Conservation (phyloP, 495 filamentous ascomycete species). For the Aspergillus affinis region DNA sequence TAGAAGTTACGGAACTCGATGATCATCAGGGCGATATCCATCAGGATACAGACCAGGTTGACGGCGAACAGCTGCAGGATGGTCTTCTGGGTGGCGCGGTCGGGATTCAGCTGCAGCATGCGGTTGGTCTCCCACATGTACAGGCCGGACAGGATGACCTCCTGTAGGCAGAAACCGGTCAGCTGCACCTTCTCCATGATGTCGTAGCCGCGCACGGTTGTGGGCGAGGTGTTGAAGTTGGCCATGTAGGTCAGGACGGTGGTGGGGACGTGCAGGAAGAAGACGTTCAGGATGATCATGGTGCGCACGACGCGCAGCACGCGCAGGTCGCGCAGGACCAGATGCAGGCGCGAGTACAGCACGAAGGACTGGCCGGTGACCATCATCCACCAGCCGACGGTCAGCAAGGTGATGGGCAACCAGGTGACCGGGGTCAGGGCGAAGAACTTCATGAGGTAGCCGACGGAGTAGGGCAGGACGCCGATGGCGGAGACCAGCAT, state of each 20-base stretch:
- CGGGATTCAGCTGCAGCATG: constrained; percentile 34
- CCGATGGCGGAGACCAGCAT: constrained; percentile 44
- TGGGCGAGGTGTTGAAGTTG: constrained; percentile 6
- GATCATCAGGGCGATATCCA: constrained; percentile 45
- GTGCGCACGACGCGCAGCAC: constrained; percentile 25
- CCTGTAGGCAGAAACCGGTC: constrained; percentile 47
- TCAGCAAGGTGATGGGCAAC: constrained; percentile 30
- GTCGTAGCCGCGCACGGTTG: constrained; percentile 36
- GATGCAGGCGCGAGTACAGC: constrained; percentile 36
- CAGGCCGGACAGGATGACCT: constrained; percentile 48
- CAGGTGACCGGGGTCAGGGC: constrained; percentile 26
- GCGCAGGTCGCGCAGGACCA: constrained; percentile 24
- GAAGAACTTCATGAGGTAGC: constrained; percentile 54
- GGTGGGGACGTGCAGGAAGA: constrained; percentile 28
- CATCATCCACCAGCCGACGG: constrained; percentile 53
- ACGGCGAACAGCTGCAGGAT: constrained; percentile 47
- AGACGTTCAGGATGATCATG: constrained; percentile 30
- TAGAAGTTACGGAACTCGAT: constrained; percentile 47
- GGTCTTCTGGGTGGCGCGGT: constrained; percentile 28
- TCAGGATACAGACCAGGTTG: constrained; percentile 40
- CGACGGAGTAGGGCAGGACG: constrained; percentile 49
- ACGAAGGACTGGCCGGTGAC: constrained; percentile 54
- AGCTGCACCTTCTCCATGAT: constrained; percentile 48
- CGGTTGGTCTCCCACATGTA: constrained; percentile 46
- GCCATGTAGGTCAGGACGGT: constrained; percentile 26